Conservation (phyloP, 148 eudicot genomes). For the Polygonum maritimum region DNA sequence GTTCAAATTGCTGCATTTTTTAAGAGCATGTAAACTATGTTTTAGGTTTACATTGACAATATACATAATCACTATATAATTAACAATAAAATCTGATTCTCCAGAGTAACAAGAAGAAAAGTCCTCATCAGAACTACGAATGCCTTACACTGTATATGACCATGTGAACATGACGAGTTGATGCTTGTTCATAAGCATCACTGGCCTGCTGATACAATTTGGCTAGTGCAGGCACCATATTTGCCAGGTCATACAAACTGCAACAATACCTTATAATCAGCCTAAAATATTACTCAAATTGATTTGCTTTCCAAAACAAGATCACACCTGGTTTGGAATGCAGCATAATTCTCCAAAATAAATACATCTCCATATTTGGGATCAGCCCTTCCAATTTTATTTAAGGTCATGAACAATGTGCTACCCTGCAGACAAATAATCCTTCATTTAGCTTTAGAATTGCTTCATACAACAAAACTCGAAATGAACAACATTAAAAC, state of each 20-base stretch:
- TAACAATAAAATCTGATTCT: not conserved
- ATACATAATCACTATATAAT: not conserved
- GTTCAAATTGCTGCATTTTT: conserved; percentile 77
- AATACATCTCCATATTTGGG: conserved; percentile 73
- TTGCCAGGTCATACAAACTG: conserved; percentile 92
- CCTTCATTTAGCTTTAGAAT: not conserved
- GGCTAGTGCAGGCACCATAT: conserved; percentile 80
- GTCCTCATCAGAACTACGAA: not conserved
- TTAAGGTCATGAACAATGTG: conserved; percentile 86
- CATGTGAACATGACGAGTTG: conserved; percentile 76
- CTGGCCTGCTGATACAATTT: conserved; percentile 98
- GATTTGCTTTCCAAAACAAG: not conserved
- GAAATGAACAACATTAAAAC: no score
- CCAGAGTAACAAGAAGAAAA: not conserved
- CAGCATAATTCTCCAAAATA: conserved; percentile 90
- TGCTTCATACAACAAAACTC: not conserved
- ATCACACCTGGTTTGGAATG: conserved; percentile 84
- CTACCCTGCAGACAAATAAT: conserved; percentile 45
- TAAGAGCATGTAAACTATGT: not conserved
- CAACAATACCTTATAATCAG: conserved; percentile 13
- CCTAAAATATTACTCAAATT: not conserved
- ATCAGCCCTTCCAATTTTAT: conserved; percentile 71
- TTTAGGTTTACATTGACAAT: not conserved
- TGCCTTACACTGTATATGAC: conserved; percentile 74
- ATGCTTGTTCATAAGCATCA: conserved; percentile 88